Conservation (phyloP, 2,329 filamentous ascomycete genomes). For the Chaetomiaceae sp. region DNA sequence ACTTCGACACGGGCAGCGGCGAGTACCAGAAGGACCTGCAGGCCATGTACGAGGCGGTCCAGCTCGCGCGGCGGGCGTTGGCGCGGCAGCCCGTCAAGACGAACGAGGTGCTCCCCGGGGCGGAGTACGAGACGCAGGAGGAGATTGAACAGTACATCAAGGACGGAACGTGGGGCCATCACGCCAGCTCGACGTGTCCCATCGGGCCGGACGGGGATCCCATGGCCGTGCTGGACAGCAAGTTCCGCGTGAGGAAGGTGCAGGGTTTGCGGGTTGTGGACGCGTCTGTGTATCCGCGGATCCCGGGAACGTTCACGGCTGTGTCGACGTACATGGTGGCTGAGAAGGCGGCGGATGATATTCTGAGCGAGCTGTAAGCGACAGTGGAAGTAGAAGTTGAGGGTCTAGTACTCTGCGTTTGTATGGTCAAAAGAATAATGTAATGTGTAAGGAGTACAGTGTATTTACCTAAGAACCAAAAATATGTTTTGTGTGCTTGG, state of each 20-base stretch:
- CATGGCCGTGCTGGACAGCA: slow-evolving; percentile 50
- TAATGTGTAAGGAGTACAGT: too few relatives aligned
- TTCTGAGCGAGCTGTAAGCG: too few relatives aligned
- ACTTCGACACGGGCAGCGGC: slow-evolving; percentile 26
- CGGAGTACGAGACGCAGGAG: slow-evolving; percentile 26
- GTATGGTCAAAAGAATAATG: too few relatives aligned
- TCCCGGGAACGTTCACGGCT: slow-evolving; percentile 41
- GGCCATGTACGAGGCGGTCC: slow-evolving; percentile 19
- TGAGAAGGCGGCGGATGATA: slow-evolving; percentile 57
- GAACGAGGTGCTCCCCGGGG: slow-evolving; percentile 21
- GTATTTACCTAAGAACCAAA: too few relatives aligned
- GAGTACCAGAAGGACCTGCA: slow-evolving; percentile 20
- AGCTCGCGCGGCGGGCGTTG: slow-evolving; percentile 16
- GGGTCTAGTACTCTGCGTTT: too few relatives aligned
- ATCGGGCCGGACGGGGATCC: slow-evolving; percentile 50
- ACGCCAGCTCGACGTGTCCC: slow-evolving; percentile 49
- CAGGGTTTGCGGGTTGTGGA: slow-evolving; percentile 54
- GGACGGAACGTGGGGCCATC: slow-evolving; percentile 50
- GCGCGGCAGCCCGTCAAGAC: slow-evolving; percentile 19
- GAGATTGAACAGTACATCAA: slow-evolving; percentile 34
- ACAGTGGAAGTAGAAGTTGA: too few relatives aligned
- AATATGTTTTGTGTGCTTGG: too few relatives aligned
- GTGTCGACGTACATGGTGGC: slow-evolving; percentile 51
- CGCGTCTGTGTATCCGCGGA: slow-evolving; percentile 42
- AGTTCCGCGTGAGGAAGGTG: slow-evolving; percentile 52